These are phyloP conservation scores for Ophiostoma tasmaniense DNA, from an alignment of 2,329 filamentous ascomycete species.

Conservation along the genomic window DNA sequence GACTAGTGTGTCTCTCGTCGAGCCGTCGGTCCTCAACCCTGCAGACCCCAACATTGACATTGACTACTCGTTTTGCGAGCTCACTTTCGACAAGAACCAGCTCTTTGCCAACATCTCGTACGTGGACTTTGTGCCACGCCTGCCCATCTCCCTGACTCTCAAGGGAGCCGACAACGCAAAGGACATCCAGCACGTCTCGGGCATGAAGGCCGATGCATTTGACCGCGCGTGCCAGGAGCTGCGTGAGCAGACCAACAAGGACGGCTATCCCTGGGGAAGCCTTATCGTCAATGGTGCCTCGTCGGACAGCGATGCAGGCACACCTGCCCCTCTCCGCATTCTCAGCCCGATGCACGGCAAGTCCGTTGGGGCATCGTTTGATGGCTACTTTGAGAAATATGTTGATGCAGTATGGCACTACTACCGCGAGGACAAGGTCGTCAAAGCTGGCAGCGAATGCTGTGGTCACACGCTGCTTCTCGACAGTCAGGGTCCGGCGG, in stretches of 20 bases:
- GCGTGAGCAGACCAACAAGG: slow-evolving; percentile 43
- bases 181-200: slow-evolving; percentile 42
- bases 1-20: slow-evolving; percentile 38
- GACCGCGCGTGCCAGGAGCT: slow-evolving; percentile 46
- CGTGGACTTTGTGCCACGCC: slow-evolving; percentile 54
- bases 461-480: slow-evolving; percentile 38
- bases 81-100: slow-evolving; percentile 49
- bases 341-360: slow-evolving; percentile 38
- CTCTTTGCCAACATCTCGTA: slow-evolving; percentile 58
- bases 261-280: slow-evolving; percentile 54
- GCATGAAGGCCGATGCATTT: slow-evolving; percentile 50
- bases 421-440: slow-evolving; percentile 24
- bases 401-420: slow-evolving; percentile 36
- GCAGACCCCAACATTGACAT: slow-evolving; percentile 45
- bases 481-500: slow-evolving; percentile 55
- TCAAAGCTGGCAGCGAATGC: too few relatives aligned
- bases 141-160: slow-evolving; percentile 47
- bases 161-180: slow-evolving; percentile 31
- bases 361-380: slow-evolving; percentile 37
- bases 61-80: slow-evolving; percentile 52
- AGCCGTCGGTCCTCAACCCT: slow-evolving; percentile 58
- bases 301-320: not conserved
- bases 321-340: slow-evolving; percentile 30
- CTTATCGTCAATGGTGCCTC: slow-evolving; percentile 34
- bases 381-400: slow-evolving; percentile 35